Evolutionary conservation across 2,329 filamentous ascomycete species (phyloP).

Genomic region (Aureobasidium sp.): DNA sequence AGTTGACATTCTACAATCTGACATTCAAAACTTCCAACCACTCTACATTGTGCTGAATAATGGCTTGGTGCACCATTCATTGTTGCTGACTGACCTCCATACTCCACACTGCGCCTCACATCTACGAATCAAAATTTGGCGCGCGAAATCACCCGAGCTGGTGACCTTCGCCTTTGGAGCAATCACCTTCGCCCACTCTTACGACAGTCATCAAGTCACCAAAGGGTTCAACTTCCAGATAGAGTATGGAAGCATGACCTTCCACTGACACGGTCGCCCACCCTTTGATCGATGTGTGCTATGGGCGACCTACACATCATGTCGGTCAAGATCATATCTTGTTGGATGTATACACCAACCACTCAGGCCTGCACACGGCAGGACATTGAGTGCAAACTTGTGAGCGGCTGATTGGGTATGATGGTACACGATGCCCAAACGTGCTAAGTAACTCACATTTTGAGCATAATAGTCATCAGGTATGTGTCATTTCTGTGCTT

Average conservation of each 20-base stretch:
- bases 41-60: neutral
- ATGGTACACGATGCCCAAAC: neutral
- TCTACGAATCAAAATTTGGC: neutral
- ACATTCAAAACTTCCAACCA: no score
- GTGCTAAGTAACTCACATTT: neutral
- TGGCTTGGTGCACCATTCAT: neutral
- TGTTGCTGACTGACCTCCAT: no score
- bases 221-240: no score
- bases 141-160: neutral
- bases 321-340: no score
- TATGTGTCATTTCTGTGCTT: neutral
- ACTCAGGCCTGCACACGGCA: neutral
- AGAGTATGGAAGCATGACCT: no score
- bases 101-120: constrained; percentile 15
- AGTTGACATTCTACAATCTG: no score
- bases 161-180: neutral
- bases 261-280: no score
- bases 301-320: no score
- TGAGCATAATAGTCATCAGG: neutral
- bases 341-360: neutral
- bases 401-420: neutral
- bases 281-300: no score
- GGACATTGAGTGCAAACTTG: neutral
- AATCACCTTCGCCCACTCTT: neutral
- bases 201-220: no score